Base-by-base conservation (phyloP, 768 basidiomycete genomes). In the Dictyophora rubrovolvata region DNA sequence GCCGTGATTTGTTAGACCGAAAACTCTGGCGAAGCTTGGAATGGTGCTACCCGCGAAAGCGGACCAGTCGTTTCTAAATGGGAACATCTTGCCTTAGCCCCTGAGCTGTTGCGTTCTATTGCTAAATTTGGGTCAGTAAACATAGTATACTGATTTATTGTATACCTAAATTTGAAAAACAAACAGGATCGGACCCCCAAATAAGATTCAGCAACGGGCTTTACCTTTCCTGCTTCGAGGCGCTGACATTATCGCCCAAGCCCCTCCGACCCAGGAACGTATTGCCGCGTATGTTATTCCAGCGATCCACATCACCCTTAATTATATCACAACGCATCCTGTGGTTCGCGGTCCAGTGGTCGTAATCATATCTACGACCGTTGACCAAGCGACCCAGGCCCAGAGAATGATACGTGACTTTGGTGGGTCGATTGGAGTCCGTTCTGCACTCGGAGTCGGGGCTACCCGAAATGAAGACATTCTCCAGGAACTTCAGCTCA, bases 121-220 rank as follows among this genome's bases (percentile, higher is more conserved):
- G 84, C 79, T 62, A 95, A 94, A 72, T 98, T 96, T 69, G 95
- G 94, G 93, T 95, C 64, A 75, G 86, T 74, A 36, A 10, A 37
- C 61, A 49, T 59, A 28, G 7, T 7, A 56, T 48, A 18, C 14
- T 20, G 28, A 46, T 48, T 34, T 21, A 55, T 53, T 60, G 48
- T 54, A 53, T 49, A 18, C 51, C 55, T 23, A 33, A 20, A 61
- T 23, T 51, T 56, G 56, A 33, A 21, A 59, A 34, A 61, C 22
- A 47, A 59, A 22, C 66, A 94, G 93, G 47, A 86, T 98, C 62
- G 94, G 95, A 0, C 96, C 96, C 1, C 96, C 96, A 6, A 97
- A 97, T 72, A 99, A 99, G 77, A 96, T 99, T 64, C 96, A 98
- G 72, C 93, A 95, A 68, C 83, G 95, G 52, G 94, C 96, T 49